phyloP scores from a whole-genome alignment of 805 yeast species.

The Candida xyloterini region DNA sequence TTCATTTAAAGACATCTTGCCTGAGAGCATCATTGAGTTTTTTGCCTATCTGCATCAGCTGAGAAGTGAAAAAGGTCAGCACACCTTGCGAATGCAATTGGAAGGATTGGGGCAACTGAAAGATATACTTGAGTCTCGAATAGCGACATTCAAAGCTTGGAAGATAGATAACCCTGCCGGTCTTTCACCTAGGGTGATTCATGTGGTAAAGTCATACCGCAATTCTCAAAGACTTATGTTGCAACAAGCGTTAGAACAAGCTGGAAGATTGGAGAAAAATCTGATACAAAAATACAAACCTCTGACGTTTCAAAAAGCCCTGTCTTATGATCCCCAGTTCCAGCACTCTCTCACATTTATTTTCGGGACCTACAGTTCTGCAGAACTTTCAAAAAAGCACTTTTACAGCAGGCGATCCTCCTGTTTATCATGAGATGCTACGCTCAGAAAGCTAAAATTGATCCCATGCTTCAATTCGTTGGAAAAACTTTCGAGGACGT shows the following conservation, averaged over 20 bases:
- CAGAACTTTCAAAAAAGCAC: conserved; percentile 45
- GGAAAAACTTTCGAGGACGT: conserved; percentile 24
- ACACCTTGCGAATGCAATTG: conserved; percentile 52
- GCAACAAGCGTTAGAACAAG: conserved; percentile 41
- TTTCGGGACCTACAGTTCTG: conserved; percentile 55
- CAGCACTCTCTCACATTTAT: conserved; percentile 47
- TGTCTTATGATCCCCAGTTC: conserved; percentile 39
- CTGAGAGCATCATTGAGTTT: conserved; percentile 44
- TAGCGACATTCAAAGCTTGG: conserved; percentile 37
- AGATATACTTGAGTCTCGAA: conserved; percentile 50
- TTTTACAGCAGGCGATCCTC: conserved; percentile 55
- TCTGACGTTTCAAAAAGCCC: conserved; percentile 49
- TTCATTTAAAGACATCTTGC: conserved; percentile 25
- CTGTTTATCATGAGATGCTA: conserved; percentile 62
- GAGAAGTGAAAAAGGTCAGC: conserved; percentile 41
- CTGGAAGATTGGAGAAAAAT: conserved; percentile 44
- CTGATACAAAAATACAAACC: conserved; percentile 46
- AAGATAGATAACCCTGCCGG: conserved; percentile 23
- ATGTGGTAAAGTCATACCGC: conserved; percentile 44
- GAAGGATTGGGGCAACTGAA: conserved; percentile 59
- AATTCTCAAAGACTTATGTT: conserved; percentile 48
- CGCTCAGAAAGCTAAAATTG: conserved; percentile 38
- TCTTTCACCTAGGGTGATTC: conserved; percentile 26
- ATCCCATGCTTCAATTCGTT: conserved; percentile 51
- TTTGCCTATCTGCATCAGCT: conserved; percentile 54